These are phyloP conservation scores for Hirschfeldia incana DNA, from an alignment of 345 rosid species.

Conservation along the genomic window DNA sequence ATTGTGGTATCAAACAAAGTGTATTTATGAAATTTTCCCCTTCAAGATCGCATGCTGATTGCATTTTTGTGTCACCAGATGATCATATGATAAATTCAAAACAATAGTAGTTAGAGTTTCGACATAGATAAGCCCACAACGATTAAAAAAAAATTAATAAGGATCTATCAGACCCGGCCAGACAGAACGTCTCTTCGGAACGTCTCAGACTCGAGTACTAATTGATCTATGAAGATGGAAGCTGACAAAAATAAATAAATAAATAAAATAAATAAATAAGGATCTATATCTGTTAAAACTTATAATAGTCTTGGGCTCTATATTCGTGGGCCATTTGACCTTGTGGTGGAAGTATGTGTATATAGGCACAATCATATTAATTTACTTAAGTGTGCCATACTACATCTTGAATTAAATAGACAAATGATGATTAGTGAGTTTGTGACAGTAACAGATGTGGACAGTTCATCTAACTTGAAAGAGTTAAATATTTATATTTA, in stretches of 20 bases:
- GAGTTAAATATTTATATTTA: not conserved
- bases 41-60: not conserved
- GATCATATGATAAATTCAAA: no score
- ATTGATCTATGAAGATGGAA: no score
- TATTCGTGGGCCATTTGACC: not conserved
- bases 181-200: no score
- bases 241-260: no score
- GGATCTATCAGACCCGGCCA: no score
- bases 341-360: constrained; percentile 11
- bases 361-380: constrained; percentile 12
- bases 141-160: not conserved
- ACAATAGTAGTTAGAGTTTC: not conserved
- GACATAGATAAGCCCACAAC: constrained; percentile 11
- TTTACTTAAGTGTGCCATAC: not conserved
- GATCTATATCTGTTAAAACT: not conserved
- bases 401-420: constrained; percentile 4
- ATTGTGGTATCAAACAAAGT: no score
- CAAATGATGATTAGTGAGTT: constrained; percentile 19
- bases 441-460: constrained; percentile 29
- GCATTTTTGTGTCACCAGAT: not conserved
- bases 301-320: not conserved
- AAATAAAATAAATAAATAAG: not conserved
- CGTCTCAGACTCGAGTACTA: no score
- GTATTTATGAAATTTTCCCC: no score
- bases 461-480: constrained; percentile 22